These are phyloP conservation scores for Zanthoxylum bungeanum DNA, from an alignment of 345 rosid species.

Conservation along the genomic window DNA sequence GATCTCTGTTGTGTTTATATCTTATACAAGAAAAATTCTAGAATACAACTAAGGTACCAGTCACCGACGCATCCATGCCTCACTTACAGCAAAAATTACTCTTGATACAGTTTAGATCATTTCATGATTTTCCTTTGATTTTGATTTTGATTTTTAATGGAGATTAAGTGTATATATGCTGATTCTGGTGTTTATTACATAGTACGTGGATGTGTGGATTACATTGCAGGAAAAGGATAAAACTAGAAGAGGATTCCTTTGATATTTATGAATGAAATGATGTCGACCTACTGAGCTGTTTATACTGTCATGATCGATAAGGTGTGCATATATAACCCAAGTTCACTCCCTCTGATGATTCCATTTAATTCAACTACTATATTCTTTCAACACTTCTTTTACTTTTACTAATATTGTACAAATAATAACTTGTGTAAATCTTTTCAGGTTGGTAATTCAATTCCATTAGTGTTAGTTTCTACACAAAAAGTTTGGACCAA, in stretches of 20 bases:
- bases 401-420: not conserved
- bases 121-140: too few species aligned
- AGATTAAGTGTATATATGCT: not conserved
- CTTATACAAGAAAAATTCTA: too few species aligned
- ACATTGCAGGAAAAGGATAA: conserved; percentile 6
- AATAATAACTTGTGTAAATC: not conserved
- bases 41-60: too few species aligned
- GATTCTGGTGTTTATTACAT: not conserved
- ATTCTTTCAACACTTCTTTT: not conserved
- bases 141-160: not conserved
- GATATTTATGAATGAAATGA: not conserved
- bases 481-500: not conserved
- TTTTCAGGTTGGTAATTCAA: not conserved
- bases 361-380: not conserved
- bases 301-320: not conserved
- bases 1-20: not conserved
- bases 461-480: not conserved
- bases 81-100: too few species aligned
- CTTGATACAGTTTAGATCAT: too few species aligned
- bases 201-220: not conserved
- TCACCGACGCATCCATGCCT: too few species aligned
- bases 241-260: not conserved
- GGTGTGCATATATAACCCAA: conserved; percentile 1
- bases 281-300: conserved; percentile 4
- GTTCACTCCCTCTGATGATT: conserved; percentile 8